Evolutionary conservation across 2,329 filamentous ascomycete genomes (phyloP), one percentile per base, ranked within the genome.

Genomic region (Xylaria sp.): DNA sequence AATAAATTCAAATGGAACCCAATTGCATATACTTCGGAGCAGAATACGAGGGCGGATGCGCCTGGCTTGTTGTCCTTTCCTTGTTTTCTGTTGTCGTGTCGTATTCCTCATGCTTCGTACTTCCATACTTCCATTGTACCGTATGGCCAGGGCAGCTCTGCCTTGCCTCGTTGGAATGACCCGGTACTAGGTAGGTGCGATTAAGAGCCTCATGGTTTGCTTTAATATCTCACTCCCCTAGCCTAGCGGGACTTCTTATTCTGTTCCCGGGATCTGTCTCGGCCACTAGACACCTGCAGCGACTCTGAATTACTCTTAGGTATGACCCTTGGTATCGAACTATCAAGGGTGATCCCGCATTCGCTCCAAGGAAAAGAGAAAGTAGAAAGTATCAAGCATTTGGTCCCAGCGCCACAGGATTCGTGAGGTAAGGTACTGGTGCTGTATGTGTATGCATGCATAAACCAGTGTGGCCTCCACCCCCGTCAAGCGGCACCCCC

Each of bases 341-440:
- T 66, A 71, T 68, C 69, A 73, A 74, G 73, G 72, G 71, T 72
- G 68, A 73, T 75, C 72, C 72, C 73, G 72, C 72, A 70, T 65
- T 66, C 69, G 68, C 68, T 66, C 70, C 36, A n/a, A 73, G 71
- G 68, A 9, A 15, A 57, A 32, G 46, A 12, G 36, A 20, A 23
- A n/a, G 8, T 3, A 39, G 32, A 52, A 67, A 75, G 70, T 71
- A 69, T 76, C 70, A 70, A 70, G 61, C 60, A 65, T 71, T 68
- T 46, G 46, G 32, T 18, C 32, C 72, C 72, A 73, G 72, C 70
- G 73, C 74, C 72, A 73, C 67, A 36, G 41, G 60, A 30, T 34
- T 30, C 34, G 43, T 13, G 45, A 67, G 36, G 60, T 39, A 18
- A n/a, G n/a, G n/a, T n/a, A n/a, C n/a, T n/a, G n/a, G n/a, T n/a